phyloP scores from a whole-genome alignment of 1,139 yeast genomes.

The Nakaseomyces delphensis region DNA sequence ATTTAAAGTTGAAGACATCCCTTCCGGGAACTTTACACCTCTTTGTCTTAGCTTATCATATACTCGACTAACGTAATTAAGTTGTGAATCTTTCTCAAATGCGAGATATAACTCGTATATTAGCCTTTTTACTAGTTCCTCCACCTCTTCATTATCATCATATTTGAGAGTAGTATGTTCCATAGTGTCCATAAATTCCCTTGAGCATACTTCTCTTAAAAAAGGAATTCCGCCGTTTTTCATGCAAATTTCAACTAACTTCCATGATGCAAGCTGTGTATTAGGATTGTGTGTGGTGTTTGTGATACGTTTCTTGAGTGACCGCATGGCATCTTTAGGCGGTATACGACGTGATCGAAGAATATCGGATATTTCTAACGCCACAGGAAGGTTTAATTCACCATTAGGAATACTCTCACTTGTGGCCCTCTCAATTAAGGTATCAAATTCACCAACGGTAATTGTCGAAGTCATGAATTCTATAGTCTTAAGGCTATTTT shows the following conservation, averaged over 20 bases:
- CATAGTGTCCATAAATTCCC: constrained; percentile 78
- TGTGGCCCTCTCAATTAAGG: constrained; percentile 67
- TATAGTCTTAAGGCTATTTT: not conserved
- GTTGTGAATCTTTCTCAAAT: constrained; percentile 60
- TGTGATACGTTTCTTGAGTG: constrained; percentile 64
- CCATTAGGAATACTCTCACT: constrained; percentile 88
- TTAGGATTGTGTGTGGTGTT: constrained; percentile 62
- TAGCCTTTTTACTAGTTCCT: constrained; percentile 49
- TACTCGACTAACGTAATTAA: constrained; percentile 54
- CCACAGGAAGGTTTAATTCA: constrained; percentile 61
- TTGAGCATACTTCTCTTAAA: constrained; percentile 65
- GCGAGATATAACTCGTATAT: constrained; percentile 73
- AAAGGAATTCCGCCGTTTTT: constrained; percentile 91
- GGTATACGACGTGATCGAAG: constrained; percentile 78
- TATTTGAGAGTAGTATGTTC: constrained; percentile 35
- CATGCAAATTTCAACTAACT: constrained; percentile 74
- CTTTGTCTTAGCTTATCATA: constrained; percentile 53
- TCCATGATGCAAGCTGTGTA: constrained; percentile 63
- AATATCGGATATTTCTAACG: constrained; percentile 80
- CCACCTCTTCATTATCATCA: constrained; percentile 44
- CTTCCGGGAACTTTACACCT: constrained; percentile 60
- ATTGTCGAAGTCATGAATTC: not conserved
- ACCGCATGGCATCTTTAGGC: constrained; percentile 77
- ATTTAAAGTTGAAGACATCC: constrained; percentile 33
- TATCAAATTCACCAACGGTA: constrained; percentile 46